Percentiles rank a stretch among this genome's conserved stretches.
Evolutionary conservation across 2,329 filamentous ascomycete genomes (phyloP).

Genomic region (Hypoxylon sp.): DNA sequence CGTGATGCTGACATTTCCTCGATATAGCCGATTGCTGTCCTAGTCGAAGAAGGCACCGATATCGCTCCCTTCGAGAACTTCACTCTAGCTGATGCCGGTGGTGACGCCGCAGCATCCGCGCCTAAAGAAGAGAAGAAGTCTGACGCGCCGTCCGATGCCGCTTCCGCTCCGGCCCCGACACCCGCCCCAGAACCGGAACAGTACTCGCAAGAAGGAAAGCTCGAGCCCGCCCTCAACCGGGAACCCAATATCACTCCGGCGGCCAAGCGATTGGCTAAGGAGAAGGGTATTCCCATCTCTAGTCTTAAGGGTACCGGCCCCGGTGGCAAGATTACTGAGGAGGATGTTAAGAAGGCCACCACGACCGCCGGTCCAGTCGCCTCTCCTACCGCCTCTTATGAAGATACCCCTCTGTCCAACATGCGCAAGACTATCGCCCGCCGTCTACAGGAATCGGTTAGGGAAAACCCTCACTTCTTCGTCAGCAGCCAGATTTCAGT

Average conservation of each 20-base stretch:
- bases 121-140: constrained; percentile 77
- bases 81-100: constrained; percentile 89
- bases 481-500: constrained; percentile 93
- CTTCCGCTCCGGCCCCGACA: constrained; percentile 70
- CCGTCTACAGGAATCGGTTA: constrained; percentile 89
- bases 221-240: constrained; percentile 88
- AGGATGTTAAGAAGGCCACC: constrained; percentile 91
- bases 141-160: constrained; percentile 71
- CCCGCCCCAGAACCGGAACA: constrained; percentile 73
- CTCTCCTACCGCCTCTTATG: constrained; percentile 76
- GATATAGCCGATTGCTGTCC: constrained; percentile 89
- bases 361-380: constrained; percentile 72
- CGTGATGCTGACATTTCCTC: constrained; percentile 35
- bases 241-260: constrained; percentile 79
- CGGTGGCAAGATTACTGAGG: constrained; percentile 88
- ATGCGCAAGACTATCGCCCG: constrained; percentile 99
- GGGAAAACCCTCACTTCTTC: constrained; percentile 98
- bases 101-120: constrained; percentile 75
- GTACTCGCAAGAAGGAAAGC: constrained; percentile 80
- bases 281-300: constrained; percentile 84
- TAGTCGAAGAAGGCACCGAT: constrained; percentile 93
- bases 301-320: constrained; percentile 89
- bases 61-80: constrained; percentile 91
- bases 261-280: constrained; percentile 85
- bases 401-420: constrained; percentile 86